These are phyloP conservation scores for Xylaria sp. DNA, from an alignment of 2,329 filamentous ascomycete genomes.

Conservation along the genomic window DNA sequence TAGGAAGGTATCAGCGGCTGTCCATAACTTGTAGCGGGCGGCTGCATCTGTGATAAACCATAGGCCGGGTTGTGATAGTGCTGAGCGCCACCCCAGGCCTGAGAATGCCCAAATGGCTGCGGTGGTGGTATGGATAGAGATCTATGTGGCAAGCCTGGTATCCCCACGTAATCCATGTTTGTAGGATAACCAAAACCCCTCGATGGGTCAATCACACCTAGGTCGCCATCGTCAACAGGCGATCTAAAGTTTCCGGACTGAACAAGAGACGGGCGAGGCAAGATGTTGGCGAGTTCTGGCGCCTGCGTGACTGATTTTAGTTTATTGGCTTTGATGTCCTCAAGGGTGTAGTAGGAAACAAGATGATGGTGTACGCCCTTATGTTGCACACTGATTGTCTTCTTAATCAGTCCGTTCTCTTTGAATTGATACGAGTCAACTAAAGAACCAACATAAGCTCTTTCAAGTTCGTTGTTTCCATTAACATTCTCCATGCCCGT, in stretches of 20 bases:
- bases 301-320: conserved; percentile 69
- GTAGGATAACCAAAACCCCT: not conserved
- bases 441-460: conserved; percentile 77
- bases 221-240: conserved; percentile 65
- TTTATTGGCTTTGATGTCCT: conserved; percentile 75
- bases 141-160: conserved; percentile 26
- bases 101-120: conserved; percentile 14
- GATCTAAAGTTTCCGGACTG: conserved; percentile 73
- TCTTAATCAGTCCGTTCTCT: conserved; percentile 83
- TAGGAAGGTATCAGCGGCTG: conserved; percentile 17
- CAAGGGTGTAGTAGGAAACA: conserved; percentile 87
- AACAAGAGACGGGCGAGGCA: conserved; percentile 67
- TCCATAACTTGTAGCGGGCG: conserved; percentile 8
- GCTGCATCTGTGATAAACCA: conserved; percentile 28
- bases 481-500: not conserved
- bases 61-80: conserved; percentile 27
- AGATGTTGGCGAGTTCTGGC: conserved; percentile 59
- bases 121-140: conserved; percentile 40
- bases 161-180: conserved; percentile 6
- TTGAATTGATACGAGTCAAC: conserved; percentile 94
- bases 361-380: conserved; percentile 82
- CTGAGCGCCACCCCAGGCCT: conserved; percentile 15
- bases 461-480: conserved; percentile 31
- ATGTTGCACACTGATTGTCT: conserved; percentile 85
- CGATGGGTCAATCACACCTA: conserved; percentile 26